These are phyloP conservation scores for Setaria italica DNA, from an alignment of 202 grass and related monocot genomes.

Conservation along the genomic window DNA sequence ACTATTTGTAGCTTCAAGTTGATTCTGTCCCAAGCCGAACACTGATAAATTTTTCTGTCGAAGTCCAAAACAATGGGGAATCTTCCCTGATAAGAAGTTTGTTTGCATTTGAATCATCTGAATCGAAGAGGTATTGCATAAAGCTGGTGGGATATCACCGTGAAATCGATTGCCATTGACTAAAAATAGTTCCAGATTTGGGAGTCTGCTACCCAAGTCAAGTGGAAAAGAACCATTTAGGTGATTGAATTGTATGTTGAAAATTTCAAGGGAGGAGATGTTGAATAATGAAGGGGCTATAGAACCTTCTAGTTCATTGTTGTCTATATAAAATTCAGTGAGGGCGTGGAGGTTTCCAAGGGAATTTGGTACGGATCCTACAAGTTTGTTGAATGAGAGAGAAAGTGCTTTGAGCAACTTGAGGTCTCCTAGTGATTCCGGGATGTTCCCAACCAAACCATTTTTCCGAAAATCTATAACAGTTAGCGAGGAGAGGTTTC, in stretches of 20 bases:
- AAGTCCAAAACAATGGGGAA: slow-evolving; percentile 33
- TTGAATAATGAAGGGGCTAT: slow-evolving; percentile 55
- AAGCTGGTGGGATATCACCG: slow-evolving; percentile 35
- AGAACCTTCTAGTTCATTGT: slow-evolving; percentile 40
- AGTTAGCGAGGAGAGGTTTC: slow-evolving; percentile 34
- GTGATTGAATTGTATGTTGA: slow-evolving; percentile 29
- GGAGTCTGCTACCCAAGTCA: neutral
- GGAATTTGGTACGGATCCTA: slow-evolving; percentile 24
- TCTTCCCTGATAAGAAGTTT: slow-evolving; percentile 20
- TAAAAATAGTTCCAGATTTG: slow-evolving; percentile 26
- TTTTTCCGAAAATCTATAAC: slow-evolving; percentile 47
- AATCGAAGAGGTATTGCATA: slow-evolving; percentile 50
- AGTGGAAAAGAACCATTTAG: slow-evolving; percentile 39
- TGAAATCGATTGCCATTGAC: slow-evolving; percentile 14
- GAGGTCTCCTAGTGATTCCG: slow-evolving; percentile 47
- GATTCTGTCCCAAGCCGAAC: slow-evolving; percentile 3
- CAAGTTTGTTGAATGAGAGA: slow-evolving; percentile 36
- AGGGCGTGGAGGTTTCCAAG: slow-evolving; percentile 17
- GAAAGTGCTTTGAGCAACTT: slow-evolving; percentile 18
- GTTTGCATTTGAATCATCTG: neutral
- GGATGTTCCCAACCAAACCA: slow-evolving; percentile 46
- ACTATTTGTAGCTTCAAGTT: slow-evolving; percentile 17
- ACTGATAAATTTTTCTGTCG: slow-evolving; percentile 5
- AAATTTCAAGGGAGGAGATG: slow-evolving; percentile 37
- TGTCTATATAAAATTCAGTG: neutral